Percentiles rank a stretch among this genome's conserved stretches.
phyloP scores from a whole-genome alignment of 495 filamentous ascomycete genomes.

The Sphaerosporella brunnea region DNA sequence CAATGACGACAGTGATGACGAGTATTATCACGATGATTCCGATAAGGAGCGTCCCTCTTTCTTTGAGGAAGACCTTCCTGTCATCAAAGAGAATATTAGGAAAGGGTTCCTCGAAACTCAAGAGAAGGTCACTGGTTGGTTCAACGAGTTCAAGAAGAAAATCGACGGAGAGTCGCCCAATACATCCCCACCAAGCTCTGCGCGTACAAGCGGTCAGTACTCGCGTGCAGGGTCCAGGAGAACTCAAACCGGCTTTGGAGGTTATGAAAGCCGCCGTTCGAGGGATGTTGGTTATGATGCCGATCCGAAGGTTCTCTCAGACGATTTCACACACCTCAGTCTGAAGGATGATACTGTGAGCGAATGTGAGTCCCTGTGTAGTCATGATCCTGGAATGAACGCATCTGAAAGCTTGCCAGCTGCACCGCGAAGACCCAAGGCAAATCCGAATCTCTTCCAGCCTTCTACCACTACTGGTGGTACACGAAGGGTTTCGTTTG shows the following conservation, averaged over 20 bases:
- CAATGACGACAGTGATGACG: constrained; percentile 31
- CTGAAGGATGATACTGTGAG: constrained; percentile 44
- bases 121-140: constrained; percentile 79
- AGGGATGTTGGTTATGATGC: constrained; percentile 78
- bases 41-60: constrained; percentile 70
- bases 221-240: constrained; percentile 9
- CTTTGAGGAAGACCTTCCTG: constrained; percentile 59
- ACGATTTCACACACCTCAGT: constrained; percentile 81
- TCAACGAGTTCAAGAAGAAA: constrained; percentile 72
- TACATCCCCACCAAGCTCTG: constrained; percentile 16
- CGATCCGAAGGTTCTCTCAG: constrained; percentile 75
- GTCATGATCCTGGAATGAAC: no score
- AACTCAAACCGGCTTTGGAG: constrained; percentile 16
- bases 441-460: constrained; percentile 68
- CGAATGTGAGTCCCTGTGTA: constrained; percentile 20
- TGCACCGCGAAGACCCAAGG: constrained; percentile 42
- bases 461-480: constrained; percentile 43
- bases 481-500: constrained; percentile 60
- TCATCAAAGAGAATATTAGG: constrained; percentile 80
- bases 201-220: constrained; percentile 17
- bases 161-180: constrained; percentile 53
- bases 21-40: constrained; percentile 35
- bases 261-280: constrained; percentile 32
- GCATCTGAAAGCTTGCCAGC: no score
- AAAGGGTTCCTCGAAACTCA: constrained; percentile 95